phyloP scores from a whole-genome alignment of 768 basidiomycete genomes.

The Mycena galericulata region DNA sequence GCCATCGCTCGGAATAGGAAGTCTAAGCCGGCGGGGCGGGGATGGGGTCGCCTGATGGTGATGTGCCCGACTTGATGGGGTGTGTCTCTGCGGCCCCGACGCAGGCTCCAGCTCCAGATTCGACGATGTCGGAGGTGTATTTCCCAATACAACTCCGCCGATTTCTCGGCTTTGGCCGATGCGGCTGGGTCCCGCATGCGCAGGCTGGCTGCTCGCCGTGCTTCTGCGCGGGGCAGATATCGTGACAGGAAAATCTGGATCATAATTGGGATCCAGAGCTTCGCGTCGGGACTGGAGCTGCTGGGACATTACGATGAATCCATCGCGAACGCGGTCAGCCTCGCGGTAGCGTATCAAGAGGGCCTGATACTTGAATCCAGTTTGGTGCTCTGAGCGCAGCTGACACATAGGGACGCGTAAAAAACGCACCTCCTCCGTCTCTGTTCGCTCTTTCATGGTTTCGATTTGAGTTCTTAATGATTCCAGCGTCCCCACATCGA shows the following conservation, averaged over 20 bases:
- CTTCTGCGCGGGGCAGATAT: background rate
- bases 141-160: background rate
- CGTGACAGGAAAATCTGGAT: constrained; percentile 9
- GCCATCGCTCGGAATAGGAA: constrained; percentile 7
- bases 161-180: background rate
- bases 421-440: background rate
- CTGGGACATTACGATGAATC: background rate
- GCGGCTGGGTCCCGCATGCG: constrained; percentile 1
- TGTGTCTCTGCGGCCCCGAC: constrained; percentile 19
- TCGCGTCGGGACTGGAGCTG: constrained; percentile 1
- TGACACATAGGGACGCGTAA: no score
- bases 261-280: constrained; percentile 3
- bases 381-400: background rate
- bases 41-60: background rate
- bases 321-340: background rate
- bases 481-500: background rate
- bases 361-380: background rate
- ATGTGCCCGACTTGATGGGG: constrained; percentile 8
- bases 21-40: background rate
- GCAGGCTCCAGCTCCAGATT: background rate
- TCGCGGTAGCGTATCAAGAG: background rate
- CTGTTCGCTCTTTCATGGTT: background rate
- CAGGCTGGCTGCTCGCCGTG: background rate
- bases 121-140: background rate
- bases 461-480: constrained; percentile 7